Evolutionary conservation across 805 yeast species (phyloP).

Genomic region (Kluyveromyces lactis): DNA sequence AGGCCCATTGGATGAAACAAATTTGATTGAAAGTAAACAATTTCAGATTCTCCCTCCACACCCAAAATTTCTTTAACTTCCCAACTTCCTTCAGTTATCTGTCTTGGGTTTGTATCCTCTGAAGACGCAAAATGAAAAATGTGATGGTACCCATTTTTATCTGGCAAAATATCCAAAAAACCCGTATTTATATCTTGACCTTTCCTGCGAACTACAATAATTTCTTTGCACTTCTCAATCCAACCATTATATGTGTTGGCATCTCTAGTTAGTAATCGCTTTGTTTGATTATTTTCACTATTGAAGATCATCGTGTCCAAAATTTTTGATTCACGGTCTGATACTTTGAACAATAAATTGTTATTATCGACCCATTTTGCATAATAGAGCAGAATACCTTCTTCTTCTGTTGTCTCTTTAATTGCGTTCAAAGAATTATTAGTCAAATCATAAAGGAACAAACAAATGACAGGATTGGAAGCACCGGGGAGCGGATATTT

Average conservation of each 20-base stretch:
- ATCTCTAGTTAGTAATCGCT: conserved; percentile 36
- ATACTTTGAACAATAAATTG: conserved; percentile 46
- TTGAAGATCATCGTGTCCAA: conserved; percentile 44
- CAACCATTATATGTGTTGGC: conserved; percentile 43
- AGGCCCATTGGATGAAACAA: conserved; percentile 37
- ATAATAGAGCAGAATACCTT: conserved; percentile 44
- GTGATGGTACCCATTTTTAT: conserved; percentile 48
- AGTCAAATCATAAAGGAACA: conserved; percentile 36
- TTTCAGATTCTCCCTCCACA: conserved; percentile 38
- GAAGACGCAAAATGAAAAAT: conserved; percentile 50
- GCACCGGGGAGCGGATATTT: conserved; percentile 73
- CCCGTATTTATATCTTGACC: conserved; percentile 34
- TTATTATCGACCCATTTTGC: conserved; percentile 48
- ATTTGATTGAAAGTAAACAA: conserved; percentile 51
- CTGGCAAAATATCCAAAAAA: conserved; percentile 54
- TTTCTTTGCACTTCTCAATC: conserved; percentile 46
- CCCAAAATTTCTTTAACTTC: conserved; percentile 41
- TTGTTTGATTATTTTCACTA: conserved; percentile 23
- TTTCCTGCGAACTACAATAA: conserved; percentile 31
- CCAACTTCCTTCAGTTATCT: conserved; percentile 41
- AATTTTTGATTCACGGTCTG: conserved; percentile 53
- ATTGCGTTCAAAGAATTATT: conserved; percentile 18
- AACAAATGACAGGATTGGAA: conserved; percentile 45
- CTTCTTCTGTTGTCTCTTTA: conserved; percentile 14
- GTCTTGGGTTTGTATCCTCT: conserved; percentile 31